Conservation (phyloP, 2,329 filamentous ascomycete genomes). For the Colletotrichum sp. region DNA sequence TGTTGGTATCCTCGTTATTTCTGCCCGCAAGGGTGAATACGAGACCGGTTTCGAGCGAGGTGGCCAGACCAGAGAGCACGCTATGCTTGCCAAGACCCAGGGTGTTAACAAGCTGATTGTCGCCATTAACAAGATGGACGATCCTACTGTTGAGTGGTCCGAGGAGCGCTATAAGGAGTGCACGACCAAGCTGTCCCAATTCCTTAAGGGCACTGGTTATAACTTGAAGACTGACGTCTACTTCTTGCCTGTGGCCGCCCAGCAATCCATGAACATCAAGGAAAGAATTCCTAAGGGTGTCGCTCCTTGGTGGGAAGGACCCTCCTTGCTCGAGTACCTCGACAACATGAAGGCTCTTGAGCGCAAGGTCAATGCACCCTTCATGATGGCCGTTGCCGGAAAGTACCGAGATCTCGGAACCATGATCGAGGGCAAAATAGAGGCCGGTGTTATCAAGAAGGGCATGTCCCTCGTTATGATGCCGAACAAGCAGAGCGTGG, state of each 20-base stretch:
- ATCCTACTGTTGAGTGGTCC: constrained; percentile 94
- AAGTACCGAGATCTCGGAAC: constrained; percentile 99
- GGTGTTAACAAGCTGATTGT: constrained; percentile 97
- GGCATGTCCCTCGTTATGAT: constrained; percentile 87
- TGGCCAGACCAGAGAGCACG: constrained; percentile 96
- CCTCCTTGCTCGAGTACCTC: constrained; percentile 93
- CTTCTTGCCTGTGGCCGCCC: constrained; percentile 96
- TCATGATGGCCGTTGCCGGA: constrained; percentile 98
- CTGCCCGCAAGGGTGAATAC: constrained; percentile 96
- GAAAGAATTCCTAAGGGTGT: constrained; percentile 78
- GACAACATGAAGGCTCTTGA: constrained; percentile 92
- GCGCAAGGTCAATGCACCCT: constrained; percentile 94
- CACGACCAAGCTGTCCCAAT: constrained; percentile 82
- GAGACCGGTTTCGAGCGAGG: constrained; percentile 98
- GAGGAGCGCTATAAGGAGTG: constrained; percentile 93
- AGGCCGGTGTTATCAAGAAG: constrained; percentile 94
- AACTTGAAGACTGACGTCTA: constrained; percentile 91
- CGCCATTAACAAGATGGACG: constrained; percentile 99
- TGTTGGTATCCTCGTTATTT: constrained; percentile 94
- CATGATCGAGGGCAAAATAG: constrained; percentile 96
- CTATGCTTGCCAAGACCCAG: constrained; percentile 96
- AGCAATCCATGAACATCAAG: constrained; percentile 87
- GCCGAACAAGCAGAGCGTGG: constrained; percentile 86
- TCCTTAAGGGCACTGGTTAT: constrained; percentile 92
- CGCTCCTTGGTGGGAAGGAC: constrained; percentile 85